Evolutionary conservation across 1,284 basidiomycete species (phyloP).

Genomic region (Moesziomyces globuligerus): DNA sequence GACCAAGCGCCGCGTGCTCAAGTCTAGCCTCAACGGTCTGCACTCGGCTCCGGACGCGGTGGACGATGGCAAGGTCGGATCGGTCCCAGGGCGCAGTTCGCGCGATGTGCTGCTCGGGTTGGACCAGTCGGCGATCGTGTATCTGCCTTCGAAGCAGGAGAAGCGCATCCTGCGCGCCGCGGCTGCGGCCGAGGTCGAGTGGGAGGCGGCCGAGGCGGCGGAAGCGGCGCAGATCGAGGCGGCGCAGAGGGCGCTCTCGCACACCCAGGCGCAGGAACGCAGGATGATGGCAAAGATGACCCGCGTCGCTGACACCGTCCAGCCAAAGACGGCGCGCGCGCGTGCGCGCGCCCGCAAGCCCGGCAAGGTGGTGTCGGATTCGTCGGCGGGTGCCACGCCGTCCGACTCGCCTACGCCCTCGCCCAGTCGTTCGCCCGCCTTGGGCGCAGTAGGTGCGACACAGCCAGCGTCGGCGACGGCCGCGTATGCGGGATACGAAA

Average conservation of each 20-base stretch:
- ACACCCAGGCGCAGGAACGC: slow-evolving; percentile 23
- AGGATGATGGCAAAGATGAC: slow-evolving; percentile 48
- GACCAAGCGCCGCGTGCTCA: slow-evolving; percentile 31
- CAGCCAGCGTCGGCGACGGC: neutral
- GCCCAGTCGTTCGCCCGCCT: slow-evolving; percentile 11
- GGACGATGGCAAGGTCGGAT: too few relatives aligned
- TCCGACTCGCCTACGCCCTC: slow-evolving; percentile 6
- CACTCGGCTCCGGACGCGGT: neutral
- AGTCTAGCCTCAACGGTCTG: slow-evolving; percentile 20
- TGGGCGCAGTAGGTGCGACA: slow-evolving; percentile 1
- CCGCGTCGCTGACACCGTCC: slow-evolving; percentile 32
- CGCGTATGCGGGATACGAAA: slow-evolving; percentile 33
- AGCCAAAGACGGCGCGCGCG: slow-evolving; percentile 44
- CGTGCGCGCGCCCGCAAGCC: slow-evolving; percentile 23
- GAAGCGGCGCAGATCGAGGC: slow-evolving; percentile 14
- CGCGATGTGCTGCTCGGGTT: slow-evolving; percentile 20
- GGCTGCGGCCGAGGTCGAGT: slow-evolving; percentile 19
- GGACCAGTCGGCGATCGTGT: slow-evolving; percentile 34
- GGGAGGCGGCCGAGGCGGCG: slow-evolving; percentile 10
- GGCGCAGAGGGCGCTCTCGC: slow-evolving; percentile 12
- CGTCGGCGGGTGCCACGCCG: neutral
- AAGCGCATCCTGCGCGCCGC: slow-evolving; percentile 40
- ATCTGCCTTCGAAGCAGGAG: slow-evolving; percentile 31
- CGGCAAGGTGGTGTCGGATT: neutral
- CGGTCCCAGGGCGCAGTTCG: too few relatives aligned